A percentile compares a stretch with the other conserved stretches of the same genome.
These are phyloP conservation scores for Pichia ethanolica DNA, from an alignment of 805 yeast species.

Conservation along the genomic window DNA sequence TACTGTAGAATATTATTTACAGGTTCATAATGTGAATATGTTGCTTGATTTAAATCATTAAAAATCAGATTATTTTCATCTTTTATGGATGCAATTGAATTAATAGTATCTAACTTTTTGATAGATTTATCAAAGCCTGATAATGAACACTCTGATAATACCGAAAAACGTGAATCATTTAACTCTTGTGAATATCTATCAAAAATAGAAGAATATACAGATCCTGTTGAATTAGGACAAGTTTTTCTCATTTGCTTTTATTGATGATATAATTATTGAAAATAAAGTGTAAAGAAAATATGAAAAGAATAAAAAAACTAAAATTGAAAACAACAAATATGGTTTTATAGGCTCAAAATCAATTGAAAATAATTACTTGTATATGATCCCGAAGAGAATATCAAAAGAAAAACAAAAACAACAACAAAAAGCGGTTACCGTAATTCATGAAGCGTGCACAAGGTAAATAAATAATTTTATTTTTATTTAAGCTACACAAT, in stretches of 20 bases:
- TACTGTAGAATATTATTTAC: slow-evolving; percentile 1
- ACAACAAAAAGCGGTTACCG: not conserved
- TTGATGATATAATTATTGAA: too few relatives aligned
- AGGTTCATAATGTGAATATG: slow-evolving; percentile 7
- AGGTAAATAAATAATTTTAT: too few relatives aligned
- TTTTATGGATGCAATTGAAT: not conserved
- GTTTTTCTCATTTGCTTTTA: not conserved
- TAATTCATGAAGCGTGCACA: too few relatives aligned
- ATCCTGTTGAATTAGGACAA: not conserved
- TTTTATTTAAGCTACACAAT: too few relatives aligned
- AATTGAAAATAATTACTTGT: not conserved
- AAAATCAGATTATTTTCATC: not conserved
- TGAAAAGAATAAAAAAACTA: too few relatives aligned
- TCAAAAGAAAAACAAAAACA: not conserved
- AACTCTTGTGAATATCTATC: not conserved
- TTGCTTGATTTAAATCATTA: too few relatives aligned
- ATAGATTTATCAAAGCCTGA: not conserved
- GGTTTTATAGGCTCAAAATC: not conserved
- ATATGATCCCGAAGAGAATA: not conserved
- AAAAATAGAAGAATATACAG: not conserved
- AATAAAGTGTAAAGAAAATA: too few relatives aligned
- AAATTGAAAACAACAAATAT: too few relatives aligned
- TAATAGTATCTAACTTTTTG: not conserved
- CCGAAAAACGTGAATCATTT: not conserved
- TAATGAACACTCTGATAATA: not conserved